Evolutionary conservation across 768 basidiomycete genomes (phyloP), one percentile per base, ranked within the genome.

Genomic region (Hypsizygus marmoreus): DNA sequence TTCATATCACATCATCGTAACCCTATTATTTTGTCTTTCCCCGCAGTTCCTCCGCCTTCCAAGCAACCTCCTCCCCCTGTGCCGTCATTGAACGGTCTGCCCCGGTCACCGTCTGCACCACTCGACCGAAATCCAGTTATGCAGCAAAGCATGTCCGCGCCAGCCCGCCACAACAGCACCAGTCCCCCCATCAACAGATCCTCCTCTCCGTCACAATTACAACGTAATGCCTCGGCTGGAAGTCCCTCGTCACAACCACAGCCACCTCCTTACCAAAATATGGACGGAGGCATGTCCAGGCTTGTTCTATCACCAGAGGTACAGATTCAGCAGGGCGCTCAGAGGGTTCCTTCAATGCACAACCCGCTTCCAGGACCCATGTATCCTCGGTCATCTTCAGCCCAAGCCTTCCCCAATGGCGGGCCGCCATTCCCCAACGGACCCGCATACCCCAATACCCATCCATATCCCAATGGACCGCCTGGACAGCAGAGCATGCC

Each of bases 51-150:
- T 25, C 79, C 78, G 23, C 70, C 73, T 14, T 72, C 80, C 11
- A 86, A 84, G 60, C 79, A 77, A 41, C 80, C 84, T 30, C 77
- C 85, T 4, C 88, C 88, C 3, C 86, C 86, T 3, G 60, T 88
- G 40, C 85, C 86, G 4, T 62, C 76, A 6, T 52, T 80, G 19
- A 68, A 65, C 45, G 59, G 57, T 20, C 54, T 62, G 29, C 59
- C 67, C 47, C 63, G 65, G 31, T 57, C 47, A 14, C 35, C 38
- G 20, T 31, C 47, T 29, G 40, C 38, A n/a, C 32, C 33, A 31
- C 4, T 24, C n/a, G 38, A 40, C 35, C 40, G 42, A 23, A 16
- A 45, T 29, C 29, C 39, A 23, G 11, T 43, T 8, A 32, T 16
- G 2, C 35, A 9, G 17, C 36, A 51, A 10, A 35, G 23, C 17